Percentiles rank a stretch among this genome's conserved stretches.
Evolutionary conservation across 2,329 filamentous ascomycete species (phyloP).

Genomic region (Karstenula rhodostoma): DNA sequence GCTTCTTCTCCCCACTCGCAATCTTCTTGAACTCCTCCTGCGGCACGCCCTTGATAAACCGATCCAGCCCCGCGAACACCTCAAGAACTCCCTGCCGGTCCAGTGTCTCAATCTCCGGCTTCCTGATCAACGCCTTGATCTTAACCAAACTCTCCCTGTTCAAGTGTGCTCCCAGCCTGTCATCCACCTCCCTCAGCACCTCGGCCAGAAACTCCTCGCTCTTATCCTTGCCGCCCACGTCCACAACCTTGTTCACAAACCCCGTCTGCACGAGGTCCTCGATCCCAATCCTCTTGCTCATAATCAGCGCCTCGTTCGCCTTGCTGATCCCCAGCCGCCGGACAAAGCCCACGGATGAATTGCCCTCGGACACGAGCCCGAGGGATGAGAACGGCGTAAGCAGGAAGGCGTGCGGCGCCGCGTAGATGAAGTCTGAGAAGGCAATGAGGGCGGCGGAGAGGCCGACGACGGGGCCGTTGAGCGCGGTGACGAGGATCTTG

Average conservation of each 20-base stretch:
- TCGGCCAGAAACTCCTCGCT: slow-evolving; percentile 71
- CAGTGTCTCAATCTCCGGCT: slow-evolving; percentile 74
- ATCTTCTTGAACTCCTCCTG: slow-evolving; percentile 90
- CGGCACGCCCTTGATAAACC: slow-evolving; percentile 81
- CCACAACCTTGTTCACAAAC: slow-evolving; percentile 86
- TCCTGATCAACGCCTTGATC: slow-evolving; percentile 84
- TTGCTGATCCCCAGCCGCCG: slow-evolving; percentile 79
- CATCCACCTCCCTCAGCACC: slow-evolving; percentile 82
- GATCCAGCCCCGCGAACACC: slow-evolving; percentile 83
- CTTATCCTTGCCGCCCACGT: slow-evolving; percentile 64
- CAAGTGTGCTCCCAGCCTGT: slow-evolving; percentile 80
- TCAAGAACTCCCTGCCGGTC: slow-evolving; percentile 83
- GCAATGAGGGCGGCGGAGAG: slow-evolving; percentile 84
- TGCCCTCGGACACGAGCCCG: slow-evolving; percentile 89
- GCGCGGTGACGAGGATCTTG: slow-evolving; percentile 88
- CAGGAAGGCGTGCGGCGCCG: slow-evolving; percentile 78
- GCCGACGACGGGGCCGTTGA: slow-evolving; percentile 92
- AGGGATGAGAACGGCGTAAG: slow-evolving; percentile 91
- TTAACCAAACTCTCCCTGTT: slow-evolving; percentile 78
- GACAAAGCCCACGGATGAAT: slow-evolving; percentile 79
- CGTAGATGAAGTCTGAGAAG: slow-evolving; percentile 93
- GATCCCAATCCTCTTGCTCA: slow-evolving; percentile 78
- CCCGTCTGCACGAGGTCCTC: slow-evolving; percentile 78
- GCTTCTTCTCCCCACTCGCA: slow-evolving; percentile 87
- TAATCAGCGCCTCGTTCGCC: slow-evolving; percentile 92